Base-by-base conservation (phyloP, 1,139 yeast genomes). In the Nakaseomyces glabratus region DNA sequence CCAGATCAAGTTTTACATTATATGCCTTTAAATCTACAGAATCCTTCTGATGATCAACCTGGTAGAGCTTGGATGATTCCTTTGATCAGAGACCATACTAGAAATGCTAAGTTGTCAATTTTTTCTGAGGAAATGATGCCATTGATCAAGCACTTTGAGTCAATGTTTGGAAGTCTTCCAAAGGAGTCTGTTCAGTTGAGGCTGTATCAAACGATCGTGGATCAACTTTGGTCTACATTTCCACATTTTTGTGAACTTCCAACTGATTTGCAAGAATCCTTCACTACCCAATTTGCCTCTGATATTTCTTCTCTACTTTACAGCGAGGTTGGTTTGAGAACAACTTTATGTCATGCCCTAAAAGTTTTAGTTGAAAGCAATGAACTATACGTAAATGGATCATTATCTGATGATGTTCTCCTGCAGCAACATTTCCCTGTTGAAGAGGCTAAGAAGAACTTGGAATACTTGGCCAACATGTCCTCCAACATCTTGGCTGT, bases 11-110 rank as follows among this genome's bases (percentile, higher is more conserved):
- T 90, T 3, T 63, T 90, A 41, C 61, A 73, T 34, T 65, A 72
- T 6, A 67, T 90, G 29, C 98, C 98, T 7, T 67, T 90, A 53
- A 85, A 88, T 52, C 67, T 90, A 49, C 62, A 68, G 18, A 65
- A 67, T 31, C 65, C 75, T 4, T 57, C 65, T 14, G 62, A 63
- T 13, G 60, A 60, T 26, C 61, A 65, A 31, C 71, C 81, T 15
- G 95, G 95, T 33, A 74, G 97, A 58, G 96, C 96, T 33, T 90
- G 97, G 97, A 55, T 90, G 48, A 69, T 90, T 43, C 98, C 98
- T n/a, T 58, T 93, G 23, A 70, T 90, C 42, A 79, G 97, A 61
- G 96, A 88, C 49, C 76, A 82, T 51, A 82, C 85, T 19, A 71
- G 77, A 47, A 71, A 74, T 52, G 80, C 96, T 1, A 68, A 71